These are phyloP conservation scores for Vanderwaltozyma yarrowii DNA, from an alignment of 805 yeast species.

Conservation along the genomic window DNA sequence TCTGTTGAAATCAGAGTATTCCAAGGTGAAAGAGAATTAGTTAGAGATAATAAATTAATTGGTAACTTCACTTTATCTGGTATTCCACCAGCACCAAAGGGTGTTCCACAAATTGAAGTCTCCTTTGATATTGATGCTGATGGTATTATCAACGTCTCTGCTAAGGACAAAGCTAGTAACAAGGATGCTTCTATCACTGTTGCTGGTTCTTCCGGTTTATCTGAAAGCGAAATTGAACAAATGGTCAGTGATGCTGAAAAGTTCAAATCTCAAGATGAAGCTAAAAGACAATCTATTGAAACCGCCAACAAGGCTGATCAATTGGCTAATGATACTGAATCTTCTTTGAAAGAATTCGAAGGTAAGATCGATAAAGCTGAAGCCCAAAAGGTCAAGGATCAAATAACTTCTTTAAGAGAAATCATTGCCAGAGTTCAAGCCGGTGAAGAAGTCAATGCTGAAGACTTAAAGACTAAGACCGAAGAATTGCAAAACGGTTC, in stretches of 20 bases:
- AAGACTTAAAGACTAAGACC: constrained; percentile 58
- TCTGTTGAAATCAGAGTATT: constrained; percentile 97
- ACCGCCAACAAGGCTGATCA: constrained; percentile 72
- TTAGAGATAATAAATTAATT: constrained; percentile 91
- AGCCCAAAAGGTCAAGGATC: constrained; percentile 38
- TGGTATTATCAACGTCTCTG: constrained; percentile 93
- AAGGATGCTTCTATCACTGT: constrained; percentile 93
- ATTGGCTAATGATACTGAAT: constrained; percentile 78
- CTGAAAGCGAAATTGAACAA: constrained; percentile 81
- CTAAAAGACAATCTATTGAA: constrained; percentile 72
- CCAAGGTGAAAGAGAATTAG: constrained; percentile 99
- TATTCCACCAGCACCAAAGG: constrained; percentile 92
- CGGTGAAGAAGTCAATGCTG: constrained; percentile 46
- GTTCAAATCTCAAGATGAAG: constrained; percentile 79
- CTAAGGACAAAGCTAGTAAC: constrained; percentile 86
- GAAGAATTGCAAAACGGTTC: constrained; percentile 69
- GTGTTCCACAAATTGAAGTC: constrained; percentile 77
- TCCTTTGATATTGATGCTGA: constrained; percentile 95
- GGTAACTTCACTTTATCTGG: constrained; percentile 98
- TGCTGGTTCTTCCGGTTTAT: constrained; percentile 90
- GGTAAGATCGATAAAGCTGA: constrained; percentile 46
- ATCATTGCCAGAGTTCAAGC: constrained; percentile 54
- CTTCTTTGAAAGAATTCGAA: constrained; percentile 65
- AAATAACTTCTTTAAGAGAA: constrained; percentile 51
- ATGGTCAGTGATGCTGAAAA: constrained; percentile 88